Percentiles rank a stretch among this genome's conserved stretches.
These are phyloP conservation scores for Colletotrichum ledebouriae DNA, from an alignment of 2,329 filamentous ascomycete species.

Conservation along the genomic window DNA sequence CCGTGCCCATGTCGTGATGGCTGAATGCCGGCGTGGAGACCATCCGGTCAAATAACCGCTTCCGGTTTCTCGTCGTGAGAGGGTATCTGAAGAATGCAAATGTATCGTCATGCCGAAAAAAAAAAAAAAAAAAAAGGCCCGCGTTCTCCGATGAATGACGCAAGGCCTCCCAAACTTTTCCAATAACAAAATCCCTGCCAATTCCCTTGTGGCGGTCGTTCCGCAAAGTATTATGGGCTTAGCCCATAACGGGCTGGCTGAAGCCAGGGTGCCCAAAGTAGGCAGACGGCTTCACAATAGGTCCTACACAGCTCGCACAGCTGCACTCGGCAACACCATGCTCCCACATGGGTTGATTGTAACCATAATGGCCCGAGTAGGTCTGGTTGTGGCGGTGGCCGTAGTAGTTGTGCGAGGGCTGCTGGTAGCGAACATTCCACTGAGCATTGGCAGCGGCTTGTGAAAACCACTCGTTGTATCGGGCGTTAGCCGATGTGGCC, in stretches of 20 bases:
- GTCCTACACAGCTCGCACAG: conserved; percentile 61
- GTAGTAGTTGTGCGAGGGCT: conserved; percentile 54
- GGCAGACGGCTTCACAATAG: conserved; percentile 57
- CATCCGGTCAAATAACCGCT: conserved; percentile 40
- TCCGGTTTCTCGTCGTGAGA: conserved; percentile 43
- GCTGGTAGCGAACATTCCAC: conserved; percentile 61
- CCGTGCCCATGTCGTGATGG: conserved; percentile 40
- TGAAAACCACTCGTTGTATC: conserved; percentile 70
- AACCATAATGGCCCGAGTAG: conserved; percentile 60
- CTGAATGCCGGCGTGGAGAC: conserved; percentile 35
- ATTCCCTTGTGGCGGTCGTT: conserved; percentile 16
- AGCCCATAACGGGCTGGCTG: conserved; percentile 69
- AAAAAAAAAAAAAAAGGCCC: conserved; percentile 39
- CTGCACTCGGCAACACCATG: conserved; percentile 63
- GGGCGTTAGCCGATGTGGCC: conserved; percentile 66
- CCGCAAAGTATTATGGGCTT: conserved; percentile 40
- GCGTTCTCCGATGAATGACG: conserved; percentile 39
- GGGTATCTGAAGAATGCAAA: conserved; percentile 46
- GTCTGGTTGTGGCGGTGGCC: conserved; percentile 55
- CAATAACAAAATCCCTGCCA: conserved; percentile 39
- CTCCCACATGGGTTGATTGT: conserved; percentile 63
- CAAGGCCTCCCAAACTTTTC: conserved; percentile 42
- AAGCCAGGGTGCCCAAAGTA: conserved; percentile 66
- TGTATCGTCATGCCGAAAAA: conserved; percentile 43
- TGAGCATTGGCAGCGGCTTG: conserved; percentile 57